Percentiles rank a stretch among this genome's conserved stretches.
Evolutionary conservation across 1,284 basidiomycete genomes (phyloP).

Genomic region (Pseudozyma thailandica): DNA sequence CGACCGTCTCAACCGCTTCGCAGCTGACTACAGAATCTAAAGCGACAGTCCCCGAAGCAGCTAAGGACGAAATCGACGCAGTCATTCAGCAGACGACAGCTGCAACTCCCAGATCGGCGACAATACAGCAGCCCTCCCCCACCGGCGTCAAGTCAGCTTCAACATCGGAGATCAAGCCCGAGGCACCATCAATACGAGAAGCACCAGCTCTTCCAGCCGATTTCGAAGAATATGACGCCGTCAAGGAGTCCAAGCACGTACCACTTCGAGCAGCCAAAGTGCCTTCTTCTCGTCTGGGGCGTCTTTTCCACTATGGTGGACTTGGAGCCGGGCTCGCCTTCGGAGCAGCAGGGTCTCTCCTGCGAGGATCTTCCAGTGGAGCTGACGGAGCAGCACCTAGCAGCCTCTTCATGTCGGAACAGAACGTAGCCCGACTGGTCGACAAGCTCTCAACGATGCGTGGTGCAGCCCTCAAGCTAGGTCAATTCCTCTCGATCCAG

Average conservation of each 20-base stretch:
- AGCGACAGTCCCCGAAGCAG: neutral
- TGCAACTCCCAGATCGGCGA: no score
- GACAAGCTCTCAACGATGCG: constrained; percentile 93
- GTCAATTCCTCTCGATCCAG: constrained; percentile 98
- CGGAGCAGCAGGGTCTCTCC: constrained; percentile 59
- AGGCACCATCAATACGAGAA: constrained; percentile 3
- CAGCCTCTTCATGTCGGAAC: constrained; percentile 69
- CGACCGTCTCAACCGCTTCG: neutral
- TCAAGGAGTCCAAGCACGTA: constrained; percentile 45
- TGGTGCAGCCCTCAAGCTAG: constrained; percentile 94
- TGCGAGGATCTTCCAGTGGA: constrained; percentile 38
- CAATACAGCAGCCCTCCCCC: neutral
- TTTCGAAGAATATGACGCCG: constrained; percentile 63
- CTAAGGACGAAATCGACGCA: no score
- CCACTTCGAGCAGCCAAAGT: constrained; percentile 63
- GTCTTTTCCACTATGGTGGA: constrained; percentile 65
- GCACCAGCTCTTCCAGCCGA: neutral
- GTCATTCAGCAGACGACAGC: no score
- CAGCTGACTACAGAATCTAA: neutral
- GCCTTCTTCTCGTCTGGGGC: constrained; percentile 65
- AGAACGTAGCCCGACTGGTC: constrained; percentile 85
- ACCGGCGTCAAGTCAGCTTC: neutral
- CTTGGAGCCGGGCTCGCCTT: constrained; percentile 66
- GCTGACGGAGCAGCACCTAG: constrained; percentile 1
- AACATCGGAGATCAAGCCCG: neutral